A percentile compares a stretch with the other conserved stretches of the same genome.
Evolutionary conservation across 208 protist genomes (phyloP).

Genomic region (Crithidia mellificae): DNA sequence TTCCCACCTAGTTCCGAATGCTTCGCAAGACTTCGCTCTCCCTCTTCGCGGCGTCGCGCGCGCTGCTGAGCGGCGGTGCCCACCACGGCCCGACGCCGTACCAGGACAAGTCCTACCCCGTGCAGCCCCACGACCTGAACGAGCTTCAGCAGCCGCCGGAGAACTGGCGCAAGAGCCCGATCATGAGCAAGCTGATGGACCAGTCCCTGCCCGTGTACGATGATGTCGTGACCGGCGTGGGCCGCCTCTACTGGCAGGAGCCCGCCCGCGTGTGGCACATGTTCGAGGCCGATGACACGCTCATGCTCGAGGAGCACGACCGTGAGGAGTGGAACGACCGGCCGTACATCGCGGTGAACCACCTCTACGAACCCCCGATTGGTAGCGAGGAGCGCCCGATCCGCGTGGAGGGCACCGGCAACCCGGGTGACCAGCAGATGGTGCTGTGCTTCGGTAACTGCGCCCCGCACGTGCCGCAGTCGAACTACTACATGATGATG

Average conservation of each 20-base stretch:
- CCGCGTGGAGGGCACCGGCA: conserved; percentile 79
- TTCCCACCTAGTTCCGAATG: conserved; percentile 41
- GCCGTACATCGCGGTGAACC: conserved; percentile 88
- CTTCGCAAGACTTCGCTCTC: conserved; percentile 73
- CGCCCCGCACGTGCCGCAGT: conserved; percentile 87
- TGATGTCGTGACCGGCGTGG: conserved; percentile 79
- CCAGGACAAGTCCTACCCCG: conserved; percentile 84
- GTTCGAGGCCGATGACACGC: conserved; percentile 87
- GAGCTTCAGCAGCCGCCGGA: conserved; percentile 81
- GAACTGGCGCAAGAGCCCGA: conserved; percentile 82
- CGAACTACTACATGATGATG: conserved; percentile 92
- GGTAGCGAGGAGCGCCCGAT: conserved; percentile 88
- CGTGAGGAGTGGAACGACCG: conserved; percentile 91
- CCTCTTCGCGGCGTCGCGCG: conserved; percentile 64
- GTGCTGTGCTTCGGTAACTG: conserved; percentile 90
- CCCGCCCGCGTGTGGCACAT: conserved; percentile 85
- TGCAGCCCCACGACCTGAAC: conserved; percentile 81
- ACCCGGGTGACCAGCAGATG: conserved; percentile 86
- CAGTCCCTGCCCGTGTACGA: conserved; percentile 86
- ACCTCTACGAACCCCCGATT: conserved; percentile 89
- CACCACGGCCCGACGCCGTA: conserved; percentile 71
- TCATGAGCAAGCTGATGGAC: conserved; percentile 91
- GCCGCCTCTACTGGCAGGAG: conserved; percentile 89
- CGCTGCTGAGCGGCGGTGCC: conserved; percentile 53
- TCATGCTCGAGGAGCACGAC: conserved; percentile 92